These are phyloP conservation scores for Harringtonia aguacate DNA, from an alignment of 2,329 filamentous ascomycete species.

Conservation along the genomic window DNA sequence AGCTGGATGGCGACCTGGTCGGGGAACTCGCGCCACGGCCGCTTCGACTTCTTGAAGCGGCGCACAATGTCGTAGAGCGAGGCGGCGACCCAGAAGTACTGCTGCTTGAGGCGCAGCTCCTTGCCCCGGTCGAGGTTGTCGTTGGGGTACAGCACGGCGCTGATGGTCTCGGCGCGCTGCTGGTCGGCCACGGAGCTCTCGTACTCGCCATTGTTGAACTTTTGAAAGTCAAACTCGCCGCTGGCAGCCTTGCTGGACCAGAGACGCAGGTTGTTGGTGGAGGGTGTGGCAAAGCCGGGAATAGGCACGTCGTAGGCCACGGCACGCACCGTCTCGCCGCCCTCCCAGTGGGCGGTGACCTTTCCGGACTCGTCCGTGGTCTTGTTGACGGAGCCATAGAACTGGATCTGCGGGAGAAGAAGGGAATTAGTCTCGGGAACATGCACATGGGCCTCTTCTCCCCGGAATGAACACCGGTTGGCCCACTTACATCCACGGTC, in stretches of 20 bases:
- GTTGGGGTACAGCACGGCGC: slow-evolving; percentile 92
- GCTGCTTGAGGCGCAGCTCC: slow-evolving; percentile 94
- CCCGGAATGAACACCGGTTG: not conserved
- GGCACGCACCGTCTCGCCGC: slow-evolving; percentile 83
- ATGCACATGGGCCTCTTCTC: not conserved
- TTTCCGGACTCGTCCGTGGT: slow-evolving; percentile 67
- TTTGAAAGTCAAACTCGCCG: slow-evolving; percentile 98
- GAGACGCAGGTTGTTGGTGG: slow-evolving; percentile 91
- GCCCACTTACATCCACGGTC: slow-evolving; percentile 61
- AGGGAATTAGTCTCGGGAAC: not conserved
- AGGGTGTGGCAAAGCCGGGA: slow-evolving; percentile 78
- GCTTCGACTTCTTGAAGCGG: slow-evolving; percentile 94
- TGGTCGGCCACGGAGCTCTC: slow-evolving; percentile 97
- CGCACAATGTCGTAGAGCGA: slow-evolving; percentile 94
- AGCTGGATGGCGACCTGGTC: slow-evolving; percentile 95
- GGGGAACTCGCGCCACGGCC: slow-evolving; percentile 82
- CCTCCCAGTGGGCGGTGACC: slow-evolving; percentile 69
- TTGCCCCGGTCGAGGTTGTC: slow-evolving; percentile 95
- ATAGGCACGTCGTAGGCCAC: slow-evolving; percentile 90
- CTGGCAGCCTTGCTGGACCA: slow-evolving; percentile 98
- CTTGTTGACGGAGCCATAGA: slow-evolving; percentile 79
- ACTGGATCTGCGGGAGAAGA: slow-evolving; percentile 72
- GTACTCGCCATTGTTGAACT: slow-evolving; percentile 97
- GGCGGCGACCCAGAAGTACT: slow-evolving; percentile 99
- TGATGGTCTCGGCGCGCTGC: slow-evolving; percentile 98